Evolutionary conservation across 768 basidiomycete species (phyloP).

Genomic region (Cyclocybe cylindracea): DNA sequence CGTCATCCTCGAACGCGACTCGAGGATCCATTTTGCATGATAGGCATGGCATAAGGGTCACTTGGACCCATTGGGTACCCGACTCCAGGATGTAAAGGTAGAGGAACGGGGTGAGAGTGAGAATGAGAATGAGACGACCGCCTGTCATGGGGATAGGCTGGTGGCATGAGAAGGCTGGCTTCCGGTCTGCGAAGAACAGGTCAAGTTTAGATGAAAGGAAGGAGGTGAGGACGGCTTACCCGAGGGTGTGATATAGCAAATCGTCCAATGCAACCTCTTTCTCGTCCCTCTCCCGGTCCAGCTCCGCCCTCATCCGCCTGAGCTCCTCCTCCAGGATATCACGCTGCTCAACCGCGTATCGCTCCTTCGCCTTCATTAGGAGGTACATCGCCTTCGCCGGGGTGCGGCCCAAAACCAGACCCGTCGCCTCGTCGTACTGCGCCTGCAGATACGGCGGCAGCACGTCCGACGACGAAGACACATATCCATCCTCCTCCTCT

Average conservation of each 20-base stretch:
- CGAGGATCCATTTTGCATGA: too few species aligned
- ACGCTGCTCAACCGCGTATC: conserved; percentile 68
- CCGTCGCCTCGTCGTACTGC: conserved; percentile 56
- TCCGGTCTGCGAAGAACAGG: not conserved
- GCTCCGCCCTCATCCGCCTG: conserved; percentile 50
- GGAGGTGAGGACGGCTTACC: conserved; percentile 19
- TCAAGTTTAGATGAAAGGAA: not conserved
- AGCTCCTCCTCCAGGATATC: conserved; percentile 67
- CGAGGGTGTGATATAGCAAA: conserved; percentile 28
- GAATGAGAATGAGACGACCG: too few species aligned
- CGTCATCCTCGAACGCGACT: too few species aligned
- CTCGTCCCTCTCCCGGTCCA: conserved; percentile 50
- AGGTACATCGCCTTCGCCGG: conserved; percentile 71
- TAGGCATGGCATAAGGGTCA: too few species aligned
- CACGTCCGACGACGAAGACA: conserved; percentile 39
- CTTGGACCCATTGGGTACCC: too few species aligned
- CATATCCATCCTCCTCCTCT: conserved; percentile 41
- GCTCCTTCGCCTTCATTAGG: conserved; percentile 76
- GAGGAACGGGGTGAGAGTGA: too few species aligned
- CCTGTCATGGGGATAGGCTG: not conserved
- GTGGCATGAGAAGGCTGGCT: conserved; percentile 2
- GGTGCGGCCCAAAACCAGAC: conserved; percentile 69
- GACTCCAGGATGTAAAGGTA: too few species aligned
- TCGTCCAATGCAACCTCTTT: conserved; percentile 66
- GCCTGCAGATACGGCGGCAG: conserved; percentile 56